Percentiles rank a stretch among this genome's conserved stretches.
Conservation (phyloP, 2,329 filamentous ascomycete species). For the Aspergillus quadricinctus region DNA sequence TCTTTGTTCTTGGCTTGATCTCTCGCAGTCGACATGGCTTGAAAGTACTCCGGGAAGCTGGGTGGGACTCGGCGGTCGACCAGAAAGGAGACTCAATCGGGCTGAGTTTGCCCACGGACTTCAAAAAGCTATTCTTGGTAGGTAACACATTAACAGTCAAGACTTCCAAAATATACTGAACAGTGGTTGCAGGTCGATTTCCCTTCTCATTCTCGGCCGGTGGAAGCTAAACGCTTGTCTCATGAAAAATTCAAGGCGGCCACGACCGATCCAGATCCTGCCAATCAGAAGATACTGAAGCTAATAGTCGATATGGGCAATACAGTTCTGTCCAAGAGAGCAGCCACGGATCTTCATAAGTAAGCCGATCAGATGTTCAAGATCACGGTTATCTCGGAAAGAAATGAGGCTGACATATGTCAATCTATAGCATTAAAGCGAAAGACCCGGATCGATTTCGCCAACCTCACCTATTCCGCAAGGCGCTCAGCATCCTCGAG, state of each 20-base stretch:
- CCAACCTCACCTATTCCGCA: constrained; percentile 73
- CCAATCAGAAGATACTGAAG: constrained; percentile 72
- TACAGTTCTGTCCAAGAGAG: constrained; percentile 85
- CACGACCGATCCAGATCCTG: constrained; percentile 56
- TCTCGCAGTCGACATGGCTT: constrained; percentile 88
- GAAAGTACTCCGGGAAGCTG: constrained; percentile 81
- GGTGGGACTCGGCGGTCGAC: constrained; percentile 90
- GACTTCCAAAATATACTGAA: neutral
- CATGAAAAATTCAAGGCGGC: constrained; percentile 53
- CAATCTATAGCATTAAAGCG: constrained; percentile 62
- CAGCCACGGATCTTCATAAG: constrained; percentile 70
- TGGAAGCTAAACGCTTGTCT: constrained; percentile 39
- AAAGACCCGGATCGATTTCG: constrained; percentile 72
- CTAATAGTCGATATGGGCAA: constrained; percentile 86
- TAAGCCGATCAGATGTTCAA: constrained; percentile 29
- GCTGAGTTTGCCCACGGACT: constrained; percentile 76
- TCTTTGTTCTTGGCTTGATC: constrained; percentile 90
- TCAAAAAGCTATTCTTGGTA: constrained; percentile 74
- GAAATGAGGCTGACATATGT: neutral
- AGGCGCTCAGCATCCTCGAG: constrained; percentile 79
- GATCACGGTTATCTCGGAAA: neutral
- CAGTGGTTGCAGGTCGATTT: constrained; percentile 28
- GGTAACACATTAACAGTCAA: constrained; percentile 27
- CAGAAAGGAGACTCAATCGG: constrained; percentile 77
- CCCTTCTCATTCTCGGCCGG: constrained; percentile 36